A percentile compares a stretch with the other conserved stretches of the same genome.
Conservation (phyloP, 768 basidiomycete species). For the Glaciozyma martinii region DNA sequence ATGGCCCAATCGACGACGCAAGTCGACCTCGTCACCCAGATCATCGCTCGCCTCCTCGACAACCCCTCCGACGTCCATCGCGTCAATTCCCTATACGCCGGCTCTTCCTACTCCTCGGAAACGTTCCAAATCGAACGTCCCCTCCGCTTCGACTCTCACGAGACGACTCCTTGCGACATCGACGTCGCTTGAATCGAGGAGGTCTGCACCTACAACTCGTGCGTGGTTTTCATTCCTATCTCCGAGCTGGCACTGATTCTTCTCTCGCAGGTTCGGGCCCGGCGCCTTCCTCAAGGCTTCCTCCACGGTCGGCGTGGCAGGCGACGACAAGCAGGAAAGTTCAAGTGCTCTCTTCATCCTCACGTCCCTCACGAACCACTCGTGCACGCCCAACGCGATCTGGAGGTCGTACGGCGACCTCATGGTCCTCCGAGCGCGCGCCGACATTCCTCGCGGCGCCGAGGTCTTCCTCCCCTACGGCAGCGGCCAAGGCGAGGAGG, state of each 20-base stretch:
- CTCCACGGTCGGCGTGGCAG: background rate
- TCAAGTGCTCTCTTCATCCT: slow-evolving; percentile 33
- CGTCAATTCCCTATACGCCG: slow-evolving; percentile 4
- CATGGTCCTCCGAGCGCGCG: slow-evolving; percentile 38
- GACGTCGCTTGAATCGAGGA: background rate
- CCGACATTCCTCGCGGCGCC: slow-evolving; percentile 32
- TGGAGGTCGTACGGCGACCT: slow-evolving; percentile 36
- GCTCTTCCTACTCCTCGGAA: background rate
- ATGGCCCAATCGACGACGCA: background rate
- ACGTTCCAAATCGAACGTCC: background rate
- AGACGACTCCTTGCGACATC: background rate
- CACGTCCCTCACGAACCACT: slow-evolving; percentile 41
- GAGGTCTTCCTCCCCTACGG: slow-evolving; percentile 35
- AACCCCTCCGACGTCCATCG: background rate
- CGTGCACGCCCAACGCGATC: slow-evolving; percentile 36
- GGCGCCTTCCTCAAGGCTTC: background rate
- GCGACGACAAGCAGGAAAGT: background rate
- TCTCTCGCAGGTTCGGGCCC: background rate
- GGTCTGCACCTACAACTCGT: slow-evolving; percentile 2
- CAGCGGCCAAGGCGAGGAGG: background rate
- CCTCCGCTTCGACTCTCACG: background rate
- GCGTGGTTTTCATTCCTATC: background rate
- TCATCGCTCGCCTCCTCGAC: background rate
- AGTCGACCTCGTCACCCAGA: background rate
- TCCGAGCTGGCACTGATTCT: background rate